These are phyloP conservation scores for Chlorencoelia australis DNA, from an alignment of 2,329 filamentous ascomycete genomes.

Conservation along the genomic window DNA sequence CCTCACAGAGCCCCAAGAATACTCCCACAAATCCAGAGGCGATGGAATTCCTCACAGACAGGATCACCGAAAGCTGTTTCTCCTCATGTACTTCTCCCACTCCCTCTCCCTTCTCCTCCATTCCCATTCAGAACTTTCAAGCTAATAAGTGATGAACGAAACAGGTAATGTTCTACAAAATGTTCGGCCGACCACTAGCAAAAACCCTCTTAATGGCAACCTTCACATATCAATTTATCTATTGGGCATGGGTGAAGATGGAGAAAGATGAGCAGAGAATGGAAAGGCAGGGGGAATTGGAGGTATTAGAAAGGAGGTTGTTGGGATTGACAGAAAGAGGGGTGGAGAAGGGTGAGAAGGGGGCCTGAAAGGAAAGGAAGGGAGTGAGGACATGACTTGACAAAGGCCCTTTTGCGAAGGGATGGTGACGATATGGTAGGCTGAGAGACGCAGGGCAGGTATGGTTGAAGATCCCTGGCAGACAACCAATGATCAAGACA, in stretches of 20 bases:
- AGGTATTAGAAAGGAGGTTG: constrained; percentile 4
- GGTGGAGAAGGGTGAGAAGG: too few relatives aligned
- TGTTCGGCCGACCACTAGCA: constrained; percentile 60
- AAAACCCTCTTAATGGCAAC: constrained; percentile 68
- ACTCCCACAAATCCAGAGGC: too few relatives aligned
- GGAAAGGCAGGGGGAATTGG: constrained; percentile 31
- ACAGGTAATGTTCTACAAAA: constrained; percentile 53
- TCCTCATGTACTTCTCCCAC: background rate
- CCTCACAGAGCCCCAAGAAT: too few relatives aligned
- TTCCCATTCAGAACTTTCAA: background rate
- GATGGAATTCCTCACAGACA: constrained; percentile 3
- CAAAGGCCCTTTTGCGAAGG: too few relatives aligned
- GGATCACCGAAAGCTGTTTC: constrained; percentile 3
- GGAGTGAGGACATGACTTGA: too few relatives aligned
- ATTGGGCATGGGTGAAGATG: constrained; percentile 65
- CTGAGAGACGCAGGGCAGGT: too few relatives aligned
- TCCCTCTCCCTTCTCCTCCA: background rate
- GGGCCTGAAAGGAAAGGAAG: too few relatives aligned
- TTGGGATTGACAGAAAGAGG: too few relatives aligned
- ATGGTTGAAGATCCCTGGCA: too few relatives aligned
- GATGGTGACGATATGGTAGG: too few relatives aligned
- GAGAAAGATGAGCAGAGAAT: constrained; percentile 59
- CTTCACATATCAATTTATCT: constrained; percentile 68
- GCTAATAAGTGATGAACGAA: too few relatives aligned
- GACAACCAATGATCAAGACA: too few relatives aligned